A percentile compares a stretch with the other conserved stretches of the same genome.
These are phyloP conservation scores for Geotrichum candidum DNA, from an alignment of 1,139 yeast genomes.

Conservation along the genomic window DNA sequence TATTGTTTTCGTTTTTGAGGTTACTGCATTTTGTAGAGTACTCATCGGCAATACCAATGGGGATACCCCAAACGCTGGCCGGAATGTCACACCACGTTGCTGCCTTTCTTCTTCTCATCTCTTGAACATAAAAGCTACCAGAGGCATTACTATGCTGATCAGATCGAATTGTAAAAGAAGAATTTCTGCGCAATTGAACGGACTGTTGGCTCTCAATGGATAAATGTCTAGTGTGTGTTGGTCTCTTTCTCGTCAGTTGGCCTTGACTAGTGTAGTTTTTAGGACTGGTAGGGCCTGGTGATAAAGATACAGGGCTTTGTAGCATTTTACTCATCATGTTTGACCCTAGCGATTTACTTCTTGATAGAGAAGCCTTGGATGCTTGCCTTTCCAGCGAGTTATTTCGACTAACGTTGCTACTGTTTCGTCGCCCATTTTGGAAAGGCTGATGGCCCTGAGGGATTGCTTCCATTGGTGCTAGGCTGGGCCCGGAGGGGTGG, in stretches of 20 bases:
- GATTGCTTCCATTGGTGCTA: constrained; percentile 3
- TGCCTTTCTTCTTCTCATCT: constrained; percentile 49
- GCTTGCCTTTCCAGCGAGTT: neutral
- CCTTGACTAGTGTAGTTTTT: neutral
- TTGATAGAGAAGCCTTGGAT: neutral
- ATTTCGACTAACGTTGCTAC: neutral
- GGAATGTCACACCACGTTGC: constrained; percentile 47
- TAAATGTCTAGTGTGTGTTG: neutral
- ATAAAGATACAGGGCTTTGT: neutral
- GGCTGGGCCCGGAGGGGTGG: neutral
- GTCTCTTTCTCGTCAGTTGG: neutral
- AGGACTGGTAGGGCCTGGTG: constrained; percentile 1
- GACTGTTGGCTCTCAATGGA: constrained; percentile 1
- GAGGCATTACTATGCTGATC: constrained; percentile 17
- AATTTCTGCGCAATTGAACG: constrained; percentile 3
- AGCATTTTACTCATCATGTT: neutral
- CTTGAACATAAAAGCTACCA: constrained; percentile 49
- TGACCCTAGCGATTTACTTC: constrained; percentile 1
- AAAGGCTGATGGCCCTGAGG: constrained; percentile 5
- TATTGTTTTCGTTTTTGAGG: neutral
- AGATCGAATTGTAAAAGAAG: constrained; percentile 1
- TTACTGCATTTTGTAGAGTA: neutral
- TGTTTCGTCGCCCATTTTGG: neutral
- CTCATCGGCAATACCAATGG: constrained; percentile 52
- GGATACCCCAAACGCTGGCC: constrained; percentile 55